Evolutionary conservation across 2,329 filamentous ascomycete species (phyloP).

Genomic region (Aspergillus glaucus): DNA sequence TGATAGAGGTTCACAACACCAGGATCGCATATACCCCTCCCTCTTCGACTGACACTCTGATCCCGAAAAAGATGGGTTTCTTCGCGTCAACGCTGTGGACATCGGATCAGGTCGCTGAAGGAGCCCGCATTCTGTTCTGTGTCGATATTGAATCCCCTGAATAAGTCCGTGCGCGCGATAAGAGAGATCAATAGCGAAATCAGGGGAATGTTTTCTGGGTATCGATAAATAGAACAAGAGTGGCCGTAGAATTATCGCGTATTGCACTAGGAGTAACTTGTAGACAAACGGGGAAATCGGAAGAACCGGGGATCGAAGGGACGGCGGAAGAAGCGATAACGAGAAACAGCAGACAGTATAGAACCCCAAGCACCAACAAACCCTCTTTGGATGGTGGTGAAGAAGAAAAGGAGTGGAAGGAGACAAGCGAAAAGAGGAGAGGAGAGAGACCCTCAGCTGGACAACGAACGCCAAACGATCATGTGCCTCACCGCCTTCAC

Average conservation of each 20-base stretch:
- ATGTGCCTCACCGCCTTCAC: background rate
- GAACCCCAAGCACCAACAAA: background rate
- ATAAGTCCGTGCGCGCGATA: background rate
- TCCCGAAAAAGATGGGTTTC: background rate
- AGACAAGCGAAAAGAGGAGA: background rate
- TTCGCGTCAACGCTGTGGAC: slow-evolving; percentile 2
- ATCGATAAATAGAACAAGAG: background rate
- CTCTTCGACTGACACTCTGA: background rate
- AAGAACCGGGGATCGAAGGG: background rate
- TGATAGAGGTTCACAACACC: background rate
- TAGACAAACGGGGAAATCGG: background rate
- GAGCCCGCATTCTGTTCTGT: slow-evolving; percentile 11
- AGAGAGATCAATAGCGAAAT: background rate
- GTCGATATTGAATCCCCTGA: background rate
- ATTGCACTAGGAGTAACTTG: background rate
- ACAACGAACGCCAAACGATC: background rate
- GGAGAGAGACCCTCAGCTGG: background rate
- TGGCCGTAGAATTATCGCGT: background rate
- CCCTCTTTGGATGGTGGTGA: background rate
- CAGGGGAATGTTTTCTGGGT: background rate
- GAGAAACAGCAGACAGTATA: background rate
- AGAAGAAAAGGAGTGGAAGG: background rate
- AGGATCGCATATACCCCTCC: background rate
- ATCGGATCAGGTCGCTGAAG: slow-evolving; percentile 11
- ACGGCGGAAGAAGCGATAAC: background rate